Evolutionary conservation across 2,329 filamentous ascomycete genomes (phyloP), one percentile per base, ranked within the genome.

Genomic region (Lanzia echinophila): DNA sequence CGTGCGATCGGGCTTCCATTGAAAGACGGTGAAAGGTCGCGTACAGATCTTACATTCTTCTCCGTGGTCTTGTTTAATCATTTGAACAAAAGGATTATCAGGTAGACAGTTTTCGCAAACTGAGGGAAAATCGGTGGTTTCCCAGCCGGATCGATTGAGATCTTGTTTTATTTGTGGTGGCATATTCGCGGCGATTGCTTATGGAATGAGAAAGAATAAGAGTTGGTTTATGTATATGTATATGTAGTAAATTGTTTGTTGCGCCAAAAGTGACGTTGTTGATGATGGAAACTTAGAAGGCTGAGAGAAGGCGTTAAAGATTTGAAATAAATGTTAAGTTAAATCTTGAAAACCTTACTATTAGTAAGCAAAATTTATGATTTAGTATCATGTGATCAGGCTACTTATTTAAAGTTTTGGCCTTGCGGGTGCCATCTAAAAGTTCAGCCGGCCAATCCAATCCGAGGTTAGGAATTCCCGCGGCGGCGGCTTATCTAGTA

Each of bases 11-110:
- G 88, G 85, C 65, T 92, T 92, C 92, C 92, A 99, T 64, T 86
- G 83, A 70, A 99, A 99, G 51, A 97, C 81, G 24, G 94, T 97
- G 67, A 96, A 99, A 0, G 94, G 94, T 57, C 94, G 83, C 6
- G 92, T 97, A 72, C 94, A 99, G 62, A 83, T 78, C 67, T 82
- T 81, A 71, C 78, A 81, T 59, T 71, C 64, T 55, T 47, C 88
- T 64, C 90, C 94, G 66, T 95, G 85, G 70, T 99, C 92, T 68
- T 97, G 90, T 73, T 99, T 99, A 57, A 99, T 79, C 91, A 99
- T 97, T 72, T 97, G 94, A 42, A 99, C 94, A 67, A 95, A 99
- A 2, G 92, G 92, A 65, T 97, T 97, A 58, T 96, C 91, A 15
- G 92, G 91, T 2, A 99, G 81, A 70, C 94, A 99, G 67, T 85